Base-by-base conservation (phyloP, 495 filamentous ascomycete genomes). In the Articulospora tetracladia region DNA sequence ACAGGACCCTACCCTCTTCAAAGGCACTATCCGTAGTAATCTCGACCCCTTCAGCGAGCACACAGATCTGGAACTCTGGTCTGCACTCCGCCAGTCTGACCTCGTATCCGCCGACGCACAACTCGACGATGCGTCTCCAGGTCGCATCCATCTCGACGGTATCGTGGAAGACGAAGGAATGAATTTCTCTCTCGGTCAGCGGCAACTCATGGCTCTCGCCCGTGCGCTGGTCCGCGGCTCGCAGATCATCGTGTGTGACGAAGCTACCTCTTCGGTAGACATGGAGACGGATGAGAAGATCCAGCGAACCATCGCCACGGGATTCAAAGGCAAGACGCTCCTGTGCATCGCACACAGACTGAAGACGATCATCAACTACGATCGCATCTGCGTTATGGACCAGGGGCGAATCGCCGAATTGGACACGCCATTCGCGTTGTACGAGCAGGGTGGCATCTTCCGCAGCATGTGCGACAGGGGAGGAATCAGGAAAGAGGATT, bases 201-300 rank as follows among this genome's bases (percentile, higher is more conserved):
- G 93, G 2, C 93, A 98, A 68, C 84, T 97, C 15, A 95, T 98
- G 89, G 93, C 94, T 2, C 79, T 98, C 1, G 93, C 93, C 0
- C 85, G 93, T 0, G 93, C 93, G 0, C 82, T 97, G 1, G 93
- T 97, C 0, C 83, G 94, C 28, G 83, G 87, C 27, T 87, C 86
- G 0, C 89, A 89, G 65, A 97, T 97, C 73, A 97, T 97, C 66
- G 86, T 98, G 51, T 96, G 92, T 73, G 93, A 98, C 76, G 94
- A 97, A 73, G 93, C 94, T 0, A 98, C 93, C 0, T 90, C 86
- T 3, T 88, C 84, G 3, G 92, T 98, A 4, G 93, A 98, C 73
- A 93, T 97, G 74, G 93, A 96, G 70, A 98, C 94, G 12, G 93
- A 98, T 64, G 84, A 90, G 73, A 93, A 92, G 80, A 97, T 98